Evolutionary conservation across 148 eudicot genomes (phyloP).

Genomic region (Pouteria glomerata): DNA sequence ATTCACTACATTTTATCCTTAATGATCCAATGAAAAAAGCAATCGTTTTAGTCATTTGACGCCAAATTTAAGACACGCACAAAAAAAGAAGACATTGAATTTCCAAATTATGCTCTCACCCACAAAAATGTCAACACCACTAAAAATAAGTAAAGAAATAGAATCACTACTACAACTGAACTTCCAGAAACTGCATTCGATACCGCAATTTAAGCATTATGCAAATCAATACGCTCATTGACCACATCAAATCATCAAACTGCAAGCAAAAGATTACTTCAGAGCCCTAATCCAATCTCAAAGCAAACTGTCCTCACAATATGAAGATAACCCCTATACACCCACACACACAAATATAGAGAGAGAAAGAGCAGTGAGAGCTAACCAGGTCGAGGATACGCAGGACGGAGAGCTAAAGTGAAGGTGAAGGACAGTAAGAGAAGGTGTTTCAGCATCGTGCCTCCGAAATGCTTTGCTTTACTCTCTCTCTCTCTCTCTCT

Average conservation of each 20-base stretch:
- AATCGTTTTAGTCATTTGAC: not conserved
- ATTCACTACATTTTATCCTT: too few relatives aligned
- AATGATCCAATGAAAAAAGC: not conserved
- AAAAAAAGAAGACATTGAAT: not conserved
- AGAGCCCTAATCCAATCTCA: not conserved
- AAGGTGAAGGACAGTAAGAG: conserved; percentile 5
- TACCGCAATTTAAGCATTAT: not conserved
- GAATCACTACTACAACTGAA: not conserved
- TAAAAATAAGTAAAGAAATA: not conserved
- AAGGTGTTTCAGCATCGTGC: conserved; percentile 3
- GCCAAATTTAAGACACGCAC: not conserved
- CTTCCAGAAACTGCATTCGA: not conserved
- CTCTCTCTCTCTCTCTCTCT: not conserved
- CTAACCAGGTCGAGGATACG: conserved; percentile 17
- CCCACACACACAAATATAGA: not conserved
- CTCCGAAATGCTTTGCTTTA: not conserved
- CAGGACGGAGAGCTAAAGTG: conserved; percentile 10
- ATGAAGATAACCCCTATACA: not conserved
- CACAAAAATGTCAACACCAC: not conserved
- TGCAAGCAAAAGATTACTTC: not conserved
- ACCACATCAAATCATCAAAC: not conserved
- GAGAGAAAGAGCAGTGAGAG: conserved; percentile 6
- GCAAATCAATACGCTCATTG: not conserved
- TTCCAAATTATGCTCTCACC: not conserved
- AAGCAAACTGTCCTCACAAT: not conserved